Conservation (phyloP, 2,329 filamentous ascomycete genomes). For the Fusarium sp. region DNA sequence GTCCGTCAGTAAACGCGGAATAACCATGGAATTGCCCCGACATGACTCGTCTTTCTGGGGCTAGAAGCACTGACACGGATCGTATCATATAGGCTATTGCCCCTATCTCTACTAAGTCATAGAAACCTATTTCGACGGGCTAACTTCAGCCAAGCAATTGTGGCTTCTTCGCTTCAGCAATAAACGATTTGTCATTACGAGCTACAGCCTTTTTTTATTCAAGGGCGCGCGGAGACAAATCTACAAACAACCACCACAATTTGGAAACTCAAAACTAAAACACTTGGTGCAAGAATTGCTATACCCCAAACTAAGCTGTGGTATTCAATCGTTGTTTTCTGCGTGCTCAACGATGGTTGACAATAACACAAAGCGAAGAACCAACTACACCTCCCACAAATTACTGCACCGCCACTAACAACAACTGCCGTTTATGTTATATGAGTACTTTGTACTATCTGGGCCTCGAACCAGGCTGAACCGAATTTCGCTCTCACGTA, state of each 20-base stretch:
- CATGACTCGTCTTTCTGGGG: slow-evolving; percentile 12
- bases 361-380: background rate
- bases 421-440: background rate
- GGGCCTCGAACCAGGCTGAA: background rate
- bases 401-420: background rate
- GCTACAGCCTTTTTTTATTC: background rate
- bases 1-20: slow-evolving; percentile 13
- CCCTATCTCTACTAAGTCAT: background rate
- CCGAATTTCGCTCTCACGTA: slow-evolving; percentile 4
- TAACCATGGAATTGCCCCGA: slow-evolving; percentile 7
- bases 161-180: background rate
- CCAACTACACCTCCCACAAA: background rate
- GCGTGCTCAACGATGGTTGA: background rate
- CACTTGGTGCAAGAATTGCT: background rate
- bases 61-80: slow-evolving; percentile 7
- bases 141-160: slow-evolving; percentile 1
- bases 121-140: background rate
- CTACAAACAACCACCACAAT: background rate
- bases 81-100: slow-evolving; percentile 3
- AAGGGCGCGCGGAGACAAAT: background rate
- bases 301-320: background rate
- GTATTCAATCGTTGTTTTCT: background rate
- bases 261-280: background rate
- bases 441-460: background rate
- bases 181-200: background rate